Evolutionary conservation across 2,329 filamentous ascomycete genomes (phyloP).

Genomic region (Stemphylium vesicarium): DNA sequence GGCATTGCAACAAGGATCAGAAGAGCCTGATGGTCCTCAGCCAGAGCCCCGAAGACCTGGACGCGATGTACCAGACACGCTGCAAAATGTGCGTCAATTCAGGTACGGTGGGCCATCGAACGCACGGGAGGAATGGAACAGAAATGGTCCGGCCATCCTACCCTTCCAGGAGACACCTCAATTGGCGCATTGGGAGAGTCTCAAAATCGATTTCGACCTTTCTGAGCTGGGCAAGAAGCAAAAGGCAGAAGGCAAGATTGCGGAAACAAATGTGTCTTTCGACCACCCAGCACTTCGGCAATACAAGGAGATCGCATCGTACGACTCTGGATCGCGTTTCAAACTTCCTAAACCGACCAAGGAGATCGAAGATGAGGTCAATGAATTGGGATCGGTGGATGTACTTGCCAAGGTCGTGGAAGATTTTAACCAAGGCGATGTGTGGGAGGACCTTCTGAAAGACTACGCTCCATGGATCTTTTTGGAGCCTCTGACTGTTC

Average conservation of each 20-base stretch:
- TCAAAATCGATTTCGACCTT: conserved; percentile 37
- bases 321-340: conserved; percentile 40
- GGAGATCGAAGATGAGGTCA: conserved; percentile 5
- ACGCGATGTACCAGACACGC: neutral
- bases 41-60: neutral
- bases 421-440: conserved; percentile 14
- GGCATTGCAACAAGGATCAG: conserved; percentile 3
- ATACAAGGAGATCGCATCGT: conserved; percentile 18
- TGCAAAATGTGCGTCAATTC: conserved; percentile 18
- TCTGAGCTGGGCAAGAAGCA: conserved; percentile 11
- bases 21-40: neutral
- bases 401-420: conserved; percentile 13
- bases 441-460: neutral
- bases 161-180: conserved; percentile 38
- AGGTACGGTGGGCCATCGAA: conserved; percentile 36
- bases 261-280: conserved; percentile 28
- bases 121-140: conserved; percentile 30
- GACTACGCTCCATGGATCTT: conserved; percentile 30
- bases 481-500: conserved; percentile 18
- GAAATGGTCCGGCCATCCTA: conserved; percentile 25
- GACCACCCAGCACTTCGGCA: conserved; percentile 14
- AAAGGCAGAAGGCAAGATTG: conserved; percentile 13
- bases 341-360: conserved; percentile 24
- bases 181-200: conserved; percentile 39
- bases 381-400: neutral